phyloP scores from a whole-genome alignment of 192 early-diverging fungal genomes.

The Mycoemilia scoparia region DNA sequence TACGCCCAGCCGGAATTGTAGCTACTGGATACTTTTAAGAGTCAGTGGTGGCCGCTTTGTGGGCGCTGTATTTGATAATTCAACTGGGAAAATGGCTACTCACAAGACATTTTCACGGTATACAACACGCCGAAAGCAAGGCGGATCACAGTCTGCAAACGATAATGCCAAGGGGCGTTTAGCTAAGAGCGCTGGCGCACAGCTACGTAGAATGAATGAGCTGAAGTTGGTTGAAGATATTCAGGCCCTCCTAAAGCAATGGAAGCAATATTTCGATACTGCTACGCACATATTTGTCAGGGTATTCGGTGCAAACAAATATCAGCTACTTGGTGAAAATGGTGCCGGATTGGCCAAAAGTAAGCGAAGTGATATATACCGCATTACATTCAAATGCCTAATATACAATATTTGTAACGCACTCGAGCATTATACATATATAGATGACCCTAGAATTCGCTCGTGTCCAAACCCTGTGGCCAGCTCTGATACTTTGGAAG shows the following conservation, averaged over 20 bases:
- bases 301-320: too few relatives aligned
- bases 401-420: slow-evolving; percentile 1
- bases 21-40: slow-evolving; percentile 60
- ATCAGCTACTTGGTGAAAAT: not conserved
- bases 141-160: slow-evolving; percentile 70
- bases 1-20: too few relatives aligned
- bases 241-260: slow-evolving; percentile 45
- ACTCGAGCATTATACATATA: slow-evolving; percentile 1
- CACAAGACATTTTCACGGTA: slow-evolving; percentile 96
- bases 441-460: slow-evolving; percentile 35
- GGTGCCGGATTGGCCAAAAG: too few relatives aligned
- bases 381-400: slow-evolving; percentile 5
- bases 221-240: slow-evolving; percentile 61
- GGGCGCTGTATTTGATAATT: slow-evolving; percentile 64
- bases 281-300: slow-evolving; percentile 63
- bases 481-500: slow-evolving; percentile 40
- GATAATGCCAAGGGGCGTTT: slow-evolving; percentile 66
- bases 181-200: slow-evolving; percentile 70
- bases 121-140: slow-evolving; percentile 90
- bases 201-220: slow-evolving; percentile 82
- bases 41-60: slow-evolving; percentile 83
- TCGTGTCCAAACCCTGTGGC: slow-evolving; percentile 61
- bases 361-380: too few relatives aligned
- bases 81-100: slow-evolving; percentile 34
- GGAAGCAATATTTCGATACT: slow-evolving; percentile 42